Percentiles rank a stretch among this genome's conserved stretches.
Evolutionary conservation across 1,284 basidiomycete species (phyloP).

Genomic region (Papiliotrema terrestris): DNA sequence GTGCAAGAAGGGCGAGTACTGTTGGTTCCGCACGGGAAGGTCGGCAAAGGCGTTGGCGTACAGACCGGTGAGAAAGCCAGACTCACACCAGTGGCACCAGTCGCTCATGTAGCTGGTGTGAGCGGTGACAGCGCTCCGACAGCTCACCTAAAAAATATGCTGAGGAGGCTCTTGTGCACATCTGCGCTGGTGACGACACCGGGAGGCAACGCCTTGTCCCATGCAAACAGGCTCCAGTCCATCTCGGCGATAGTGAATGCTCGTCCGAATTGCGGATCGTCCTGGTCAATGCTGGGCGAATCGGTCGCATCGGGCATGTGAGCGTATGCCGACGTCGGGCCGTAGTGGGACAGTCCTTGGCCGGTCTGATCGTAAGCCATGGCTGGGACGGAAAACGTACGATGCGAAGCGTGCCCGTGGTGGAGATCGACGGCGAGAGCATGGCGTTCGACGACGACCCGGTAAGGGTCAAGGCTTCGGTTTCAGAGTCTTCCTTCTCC

Average conservation of each 20-base stretch:
- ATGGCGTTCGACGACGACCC: background rate
- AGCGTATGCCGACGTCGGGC: conserved; percentile 16
- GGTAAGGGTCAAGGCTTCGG: background rate
- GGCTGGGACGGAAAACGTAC: background rate
- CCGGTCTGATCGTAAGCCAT: background rate
- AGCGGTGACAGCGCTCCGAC: too few species aligned
- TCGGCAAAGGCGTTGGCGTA: conserved; percentile 1
- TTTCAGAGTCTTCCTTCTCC: conserved; percentile 7
- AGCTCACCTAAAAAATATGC: conserved; percentile 6
- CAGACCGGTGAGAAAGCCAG: background rate
- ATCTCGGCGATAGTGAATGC: background rate
- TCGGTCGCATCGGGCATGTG: conserved; percentile 5
- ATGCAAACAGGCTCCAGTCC: background rate
- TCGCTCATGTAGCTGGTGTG: background rate
- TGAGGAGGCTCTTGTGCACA: conserved; percentile 2
- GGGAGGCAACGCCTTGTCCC: background rate
- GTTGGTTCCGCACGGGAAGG: conserved; percentile 47
- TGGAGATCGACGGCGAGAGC: background rate
- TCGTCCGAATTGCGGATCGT: background rate
- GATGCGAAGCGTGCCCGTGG: background rate
- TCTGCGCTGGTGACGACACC: background rate
- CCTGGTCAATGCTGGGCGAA: background rate
- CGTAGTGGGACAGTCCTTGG: conserved; percentile 4
- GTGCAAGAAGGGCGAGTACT: conserved; percentile 69
- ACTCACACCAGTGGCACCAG: background rate